Base-by-base conservation (phyloP, 108 stramenopile species). In the Nannochloropsis granulata region DNA sequence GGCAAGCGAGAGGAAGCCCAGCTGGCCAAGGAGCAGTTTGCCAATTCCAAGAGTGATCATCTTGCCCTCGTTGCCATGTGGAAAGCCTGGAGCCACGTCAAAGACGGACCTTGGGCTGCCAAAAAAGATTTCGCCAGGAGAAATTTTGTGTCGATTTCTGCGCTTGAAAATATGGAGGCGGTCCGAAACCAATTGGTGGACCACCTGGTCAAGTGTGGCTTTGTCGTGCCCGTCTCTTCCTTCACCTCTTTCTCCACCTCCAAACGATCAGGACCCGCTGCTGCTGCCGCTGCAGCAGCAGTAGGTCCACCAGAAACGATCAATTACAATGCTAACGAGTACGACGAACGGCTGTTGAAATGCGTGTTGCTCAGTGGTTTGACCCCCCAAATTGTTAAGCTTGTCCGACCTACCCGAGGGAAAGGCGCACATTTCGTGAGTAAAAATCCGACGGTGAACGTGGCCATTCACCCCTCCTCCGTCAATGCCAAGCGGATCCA, bases 1-100 rank as follows among this genome's bases (percentile, higher is more conserved):
- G 83, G 46, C 86, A 84, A 87, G 86, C 86, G 86, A 0, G 79
- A 83, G 86, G 83, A 79, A 19, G 46, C 56, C 23, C 79, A 87
- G 19, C 79, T 79, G 16, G 82, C 86, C n/a, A 71, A 71, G 78
- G 8, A 71, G 56, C 56, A 10, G 7, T 71, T 71, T 71, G 56
- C 9, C 56, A 10, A 71, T 16, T 16, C 16, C 5, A 71, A 71
- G 56, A 71, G 56, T n/a, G 56, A 71, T 71, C 56, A 71, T 71
- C 56, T 71, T 71, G 56, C 56, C n/a, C 56, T 71, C 56, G 56
- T 71, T 71, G 56, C 56, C 7, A 5, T 71, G 56, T 71, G 56
- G 56, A 71, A 71, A n/a, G 56, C 56, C 21, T 71, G 56, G 56
- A 10, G n/a, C 16, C 16, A n/a, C 16, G 56, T 71, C 56, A 71